Percentiles rank a stretch among this genome's conserved stretches.
Evolutionary conservation across 2,329 filamentous ascomycete species (phyloP).

Genomic region (Pestalotiopsis sp.): DNA sequence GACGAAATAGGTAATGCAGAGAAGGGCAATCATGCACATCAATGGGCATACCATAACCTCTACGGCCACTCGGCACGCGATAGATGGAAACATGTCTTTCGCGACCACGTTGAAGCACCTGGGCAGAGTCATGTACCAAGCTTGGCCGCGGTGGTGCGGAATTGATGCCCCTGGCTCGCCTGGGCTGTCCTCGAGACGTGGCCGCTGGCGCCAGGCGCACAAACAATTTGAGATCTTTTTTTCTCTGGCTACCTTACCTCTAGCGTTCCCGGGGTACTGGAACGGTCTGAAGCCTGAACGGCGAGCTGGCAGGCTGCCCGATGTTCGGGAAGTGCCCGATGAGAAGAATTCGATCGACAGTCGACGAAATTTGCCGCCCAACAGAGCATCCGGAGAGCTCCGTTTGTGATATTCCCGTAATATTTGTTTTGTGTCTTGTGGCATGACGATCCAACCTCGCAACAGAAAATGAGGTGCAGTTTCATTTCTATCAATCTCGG

Average conservation of each 20-base stretch:
- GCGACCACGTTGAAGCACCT: not conserved
- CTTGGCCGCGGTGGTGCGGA: not conserved
- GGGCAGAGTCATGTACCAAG: not conserved
- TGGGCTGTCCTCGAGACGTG: slow-evolving; percentile 1
- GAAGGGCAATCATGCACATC: not conserved
- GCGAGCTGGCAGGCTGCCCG: not conserved
- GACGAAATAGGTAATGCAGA: not conserved
- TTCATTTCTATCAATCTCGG: not conserved
- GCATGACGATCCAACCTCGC: not conserved
- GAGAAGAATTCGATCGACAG: not conserved
- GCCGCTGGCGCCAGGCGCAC: not conserved
- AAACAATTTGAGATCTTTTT: not conserved
- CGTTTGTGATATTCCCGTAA: too few species aligned
- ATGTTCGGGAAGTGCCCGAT: not conserved
- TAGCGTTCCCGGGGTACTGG: not conserved
- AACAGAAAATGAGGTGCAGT: not conserved
- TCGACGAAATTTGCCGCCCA: not conserved
- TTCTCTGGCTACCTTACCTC: not conserved
- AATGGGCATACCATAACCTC: not conserved
- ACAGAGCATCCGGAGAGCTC: not conserved
- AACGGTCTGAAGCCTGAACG: not conserved
- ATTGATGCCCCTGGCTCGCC: not conserved
- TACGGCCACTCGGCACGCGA: not conserved
- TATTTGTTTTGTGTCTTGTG: not conserved
- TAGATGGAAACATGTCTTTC: not conserved